A percentile compares a stretch with the other conserved stretches of the same genome.
Evolutionary conservation across 331 rosid species (phyloP).

Genomic region (Ulmus americana): DNA sequence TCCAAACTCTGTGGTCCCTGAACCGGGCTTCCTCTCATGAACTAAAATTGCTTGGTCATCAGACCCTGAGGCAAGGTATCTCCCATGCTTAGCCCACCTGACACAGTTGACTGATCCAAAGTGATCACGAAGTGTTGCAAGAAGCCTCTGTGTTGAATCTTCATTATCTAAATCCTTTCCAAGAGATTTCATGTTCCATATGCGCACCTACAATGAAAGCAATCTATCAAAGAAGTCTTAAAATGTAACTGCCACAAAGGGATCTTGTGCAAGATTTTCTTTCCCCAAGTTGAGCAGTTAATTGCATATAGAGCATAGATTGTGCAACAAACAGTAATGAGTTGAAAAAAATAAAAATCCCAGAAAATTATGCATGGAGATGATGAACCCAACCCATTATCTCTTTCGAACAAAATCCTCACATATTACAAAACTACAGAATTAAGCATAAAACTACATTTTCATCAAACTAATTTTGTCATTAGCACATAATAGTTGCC

Average conservation of each 20-base stretch:
- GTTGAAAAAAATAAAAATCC: background rate
- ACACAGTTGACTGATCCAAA: conserved; percentile 98
- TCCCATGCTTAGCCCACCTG: conserved; percentile 97
- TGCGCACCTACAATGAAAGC: conserved; percentile 61
- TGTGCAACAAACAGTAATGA: background rate
- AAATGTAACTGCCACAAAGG: background rate
- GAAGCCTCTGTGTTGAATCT: conserved; percentile 75
- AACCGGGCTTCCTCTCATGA: conserved; percentile 98
- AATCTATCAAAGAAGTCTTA: background rate
- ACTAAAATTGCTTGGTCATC: conserved; percentile 89
- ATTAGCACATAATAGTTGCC: too few relatives aligned
- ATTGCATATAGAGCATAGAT: background rate
- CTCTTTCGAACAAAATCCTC: background rate
- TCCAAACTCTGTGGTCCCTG: conserved; percentile 96
- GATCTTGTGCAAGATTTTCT: background rate
- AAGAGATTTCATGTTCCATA: conserved; percentile 95
- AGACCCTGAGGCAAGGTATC: conserved; percentile 86
- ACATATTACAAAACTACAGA: background rate
- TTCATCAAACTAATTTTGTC: too few relatives aligned
- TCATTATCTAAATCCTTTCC: conserved; percentile 48
- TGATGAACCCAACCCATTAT: background rate
- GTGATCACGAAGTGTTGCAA: conserved; percentile 93
- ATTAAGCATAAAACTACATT: too few relatives aligned
- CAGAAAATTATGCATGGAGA: background rate
- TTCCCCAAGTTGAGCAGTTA: background rate